phyloP scores from a whole-genome alignment of 2,329 filamentous ascomycete genomes.

The Xylariaceae sp. region DNA sequence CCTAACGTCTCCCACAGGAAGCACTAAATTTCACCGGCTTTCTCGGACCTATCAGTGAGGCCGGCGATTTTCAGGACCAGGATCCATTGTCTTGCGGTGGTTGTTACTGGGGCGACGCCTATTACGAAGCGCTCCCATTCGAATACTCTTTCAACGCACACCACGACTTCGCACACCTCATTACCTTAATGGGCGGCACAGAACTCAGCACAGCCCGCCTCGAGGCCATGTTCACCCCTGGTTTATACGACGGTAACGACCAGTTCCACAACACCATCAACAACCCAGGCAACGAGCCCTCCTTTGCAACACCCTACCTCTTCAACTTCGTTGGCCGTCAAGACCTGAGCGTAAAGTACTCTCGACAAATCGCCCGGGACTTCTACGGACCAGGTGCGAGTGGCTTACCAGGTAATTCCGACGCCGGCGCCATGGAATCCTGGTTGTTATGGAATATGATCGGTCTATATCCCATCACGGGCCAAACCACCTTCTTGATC shows the following conservation, averaged over 20 bases:
- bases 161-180: conserved; percentile 57
- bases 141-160: conserved; percentile 67
- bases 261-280: conserved; percentile 55
- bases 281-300: conserved; percentile 54
- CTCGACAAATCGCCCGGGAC: conserved; percentile 54
- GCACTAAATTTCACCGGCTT: conserved; percentile 63
- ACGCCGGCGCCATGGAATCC: conserved; percentile 69
- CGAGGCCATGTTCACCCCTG: conserved; percentile 56
- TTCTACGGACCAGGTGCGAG: conserved; percentile 52
- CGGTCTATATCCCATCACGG: conserved; percentile 64
- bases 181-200: conserved; percentile 52
- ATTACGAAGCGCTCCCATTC: conserved; percentile 60
- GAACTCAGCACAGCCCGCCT: conserved; percentile 54
- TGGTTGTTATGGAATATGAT: conserved; percentile 68
- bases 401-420: conserved; percentile 66
- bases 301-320: conserved; percentile 64
- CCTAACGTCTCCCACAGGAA: too few relatives aligned
- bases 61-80: conserved; percentile 47
- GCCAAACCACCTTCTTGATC: conserved; percentile 64
- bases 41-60: conserved; percentile 55
- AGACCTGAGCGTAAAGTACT: conserved; percentile 55
- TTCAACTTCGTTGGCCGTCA: conserved; percentile 65
- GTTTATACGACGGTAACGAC: conserved; percentile 38
- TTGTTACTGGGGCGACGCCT: conserved; percentile 63
- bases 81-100: conserved; percentile 57